Conservation (phyloP, 1,284 basidiomycete species). For the Trametes polyzona region DNA sequence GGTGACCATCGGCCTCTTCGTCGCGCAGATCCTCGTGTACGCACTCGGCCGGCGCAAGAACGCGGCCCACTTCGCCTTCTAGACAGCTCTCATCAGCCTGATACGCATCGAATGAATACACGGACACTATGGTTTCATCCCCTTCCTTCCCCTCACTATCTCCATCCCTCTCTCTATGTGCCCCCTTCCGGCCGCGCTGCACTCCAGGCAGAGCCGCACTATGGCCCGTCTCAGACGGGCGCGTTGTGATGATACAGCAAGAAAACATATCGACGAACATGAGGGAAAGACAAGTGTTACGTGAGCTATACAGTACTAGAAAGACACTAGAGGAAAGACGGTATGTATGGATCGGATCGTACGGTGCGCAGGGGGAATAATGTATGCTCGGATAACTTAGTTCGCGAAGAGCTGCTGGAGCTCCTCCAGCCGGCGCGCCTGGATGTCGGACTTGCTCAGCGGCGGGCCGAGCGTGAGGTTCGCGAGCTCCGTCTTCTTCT, state of each 20-base stretch:
- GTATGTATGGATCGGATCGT: constrained; percentile 1
- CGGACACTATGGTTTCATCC: not conserved
- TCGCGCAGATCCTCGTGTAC: constrained; percentile 80
- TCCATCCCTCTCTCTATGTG: not conserved
- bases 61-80: constrained; percentile 79
- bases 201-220: not conserved
- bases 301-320: constrained; percentile 13
- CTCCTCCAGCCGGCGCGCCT: constrained; percentile 84
- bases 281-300: constrained; percentile 12
- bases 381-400: constrained; percentile 32
- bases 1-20: constrained; percentile 83
- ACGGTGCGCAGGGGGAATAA: constrained; percentile 21
- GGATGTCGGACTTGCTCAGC: constrained; percentile 82
- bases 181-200: no score
- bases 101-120: not conserved
- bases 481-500: constrained; percentile 91
- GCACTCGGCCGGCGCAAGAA: constrained; percentile 75
- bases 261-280: constrained; percentile 22
- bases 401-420: constrained; percentile 68
- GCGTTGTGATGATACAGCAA: constrained; percentile 14
- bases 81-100: constrained; percentile 21
- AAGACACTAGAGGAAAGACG: constrained; percentile 7
- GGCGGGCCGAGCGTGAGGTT: constrained; percentile 86
- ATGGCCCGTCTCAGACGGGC: not conserved
- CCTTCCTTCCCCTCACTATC: not conserved